Percentiles rank a stretch among this genome's conserved stretches.
phyloP scores from a whole-genome alignment of 73 alveolate genomes.

The Breviolum minutum region DNA sequence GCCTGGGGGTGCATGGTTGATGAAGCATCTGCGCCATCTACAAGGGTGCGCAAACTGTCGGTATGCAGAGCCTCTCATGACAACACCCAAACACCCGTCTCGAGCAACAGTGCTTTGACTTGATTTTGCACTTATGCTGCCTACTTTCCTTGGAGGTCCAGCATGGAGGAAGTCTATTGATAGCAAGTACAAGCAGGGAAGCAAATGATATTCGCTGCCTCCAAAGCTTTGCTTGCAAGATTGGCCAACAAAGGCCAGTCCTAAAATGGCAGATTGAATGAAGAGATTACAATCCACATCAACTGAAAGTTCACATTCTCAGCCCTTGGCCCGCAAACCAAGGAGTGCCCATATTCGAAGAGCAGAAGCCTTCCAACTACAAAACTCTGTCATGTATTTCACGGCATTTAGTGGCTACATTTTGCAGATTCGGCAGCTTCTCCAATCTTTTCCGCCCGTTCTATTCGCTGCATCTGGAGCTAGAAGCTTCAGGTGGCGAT shows the following conservation, averaged over 20 bases:
- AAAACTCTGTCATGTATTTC: too few species aligned
- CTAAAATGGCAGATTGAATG: background rate
- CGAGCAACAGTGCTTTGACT: too few species aligned
- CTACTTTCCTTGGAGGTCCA: too few species aligned
- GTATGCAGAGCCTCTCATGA: background rate
- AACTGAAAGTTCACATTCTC: background rate
- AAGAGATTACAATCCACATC: background rate
- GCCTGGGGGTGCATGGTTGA: background rate
- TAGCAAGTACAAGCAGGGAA: background rate
- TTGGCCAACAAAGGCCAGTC: conserved; percentile 74
- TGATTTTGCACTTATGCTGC: too few species aligned
- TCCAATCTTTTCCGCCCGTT: too few species aligned
- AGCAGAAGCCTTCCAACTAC: conserved; percentile 7
- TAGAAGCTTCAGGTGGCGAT: too few species aligned
- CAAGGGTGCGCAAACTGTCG: background rate
- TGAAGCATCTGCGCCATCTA: conserved; percentile 1
- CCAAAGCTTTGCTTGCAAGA: conserved; percentile 9
- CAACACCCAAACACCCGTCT: background rate
- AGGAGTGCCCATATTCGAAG: conserved; percentile 78
- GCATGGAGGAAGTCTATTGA: background rate
- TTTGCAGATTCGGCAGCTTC: too few species aligned
- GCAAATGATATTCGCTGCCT: background rate
- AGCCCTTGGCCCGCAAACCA: conserved; percentile 35
- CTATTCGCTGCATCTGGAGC: too few species aligned
- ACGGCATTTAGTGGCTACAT: too few species aligned